Percentiles rank a stretch among this genome's conserved stretches.
phyloP scores from a whole-genome alignment of 2,329 filamentous ascomycete species.

The Paracamarosporium sp. region DNA sequence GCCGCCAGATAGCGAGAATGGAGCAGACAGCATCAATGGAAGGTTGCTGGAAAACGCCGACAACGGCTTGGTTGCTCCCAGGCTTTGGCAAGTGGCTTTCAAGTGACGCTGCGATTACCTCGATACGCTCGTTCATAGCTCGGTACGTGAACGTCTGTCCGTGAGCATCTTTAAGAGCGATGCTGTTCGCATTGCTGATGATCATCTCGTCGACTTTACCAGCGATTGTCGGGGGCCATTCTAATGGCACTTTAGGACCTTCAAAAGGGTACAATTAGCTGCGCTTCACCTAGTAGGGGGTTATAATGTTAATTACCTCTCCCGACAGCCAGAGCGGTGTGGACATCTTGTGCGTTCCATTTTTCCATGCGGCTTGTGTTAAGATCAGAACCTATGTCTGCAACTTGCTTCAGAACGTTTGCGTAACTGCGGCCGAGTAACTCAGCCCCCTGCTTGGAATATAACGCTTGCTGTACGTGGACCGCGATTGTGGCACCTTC shows the following conservation, averaged over 20 bases:
- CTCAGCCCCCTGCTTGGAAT: slow-evolving; percentile 34
- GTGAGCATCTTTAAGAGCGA: slow-evolving; percentile 37
- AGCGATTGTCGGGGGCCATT: slow-evolving; percentile 45
- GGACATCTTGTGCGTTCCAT: slow-evolving; percentile 7
- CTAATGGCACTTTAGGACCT: slow-evolving; percentile 24
- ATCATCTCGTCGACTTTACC: slow-evolving; percentile 48
- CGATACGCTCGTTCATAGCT: slow-evolving; percentile 39
- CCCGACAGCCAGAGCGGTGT: slow-evolving; percentile 5
- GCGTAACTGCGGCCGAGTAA: slow-evolving; percentile 27
- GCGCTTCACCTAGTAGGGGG: not conserved
- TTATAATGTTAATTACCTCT: slow-evolving; percentile 11
- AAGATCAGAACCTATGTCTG: slow-evolving; percentile 16
- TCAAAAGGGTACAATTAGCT: not conserved
- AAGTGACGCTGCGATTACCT: slow-evolving; percentile 42
- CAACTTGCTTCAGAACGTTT: slow-evolving; percentile 24
- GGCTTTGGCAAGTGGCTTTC: not conserved
- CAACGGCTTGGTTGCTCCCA: slow-evolving; percentile 5
- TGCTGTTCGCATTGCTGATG: slow-evolving; percentile 10
- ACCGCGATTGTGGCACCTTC: slow-evolving; percentile 6
- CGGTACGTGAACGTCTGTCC: slow-evolving; percentile 45
- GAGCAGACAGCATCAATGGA: slow-evolving; percentile 35
- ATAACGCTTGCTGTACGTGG: slow-evolving; percentile 37
- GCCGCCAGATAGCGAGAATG: slow-evolving; percentile 22
- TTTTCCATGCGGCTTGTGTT: slow-evolving; percentile 6
- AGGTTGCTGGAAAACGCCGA: slow-evolving; percentile 54